These are phyloP conservation scores for Phanerochaete carnosa DNA, from an alignment of 768 basidiomycete genomes.

Conservation along the genomic window DNA sequence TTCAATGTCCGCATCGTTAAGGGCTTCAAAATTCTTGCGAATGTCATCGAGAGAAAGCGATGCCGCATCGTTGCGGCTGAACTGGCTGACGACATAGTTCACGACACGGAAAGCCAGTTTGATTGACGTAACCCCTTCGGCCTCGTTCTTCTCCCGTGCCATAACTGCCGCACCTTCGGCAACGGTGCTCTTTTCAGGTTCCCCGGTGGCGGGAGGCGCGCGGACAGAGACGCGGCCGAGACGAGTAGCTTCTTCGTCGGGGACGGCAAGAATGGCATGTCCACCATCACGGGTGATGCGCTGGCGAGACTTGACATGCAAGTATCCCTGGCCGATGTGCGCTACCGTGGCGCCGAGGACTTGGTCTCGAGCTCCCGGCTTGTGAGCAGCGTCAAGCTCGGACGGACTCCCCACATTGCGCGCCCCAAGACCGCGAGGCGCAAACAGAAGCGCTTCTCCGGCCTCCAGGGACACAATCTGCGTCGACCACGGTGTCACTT, in stretches of 20 bases:
- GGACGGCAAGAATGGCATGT: slow-evolving; percentile 46
- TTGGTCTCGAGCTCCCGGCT: not conserved
- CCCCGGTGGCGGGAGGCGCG: not conserved
- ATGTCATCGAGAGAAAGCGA: not conserved
- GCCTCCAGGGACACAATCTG: slow-evolving; percentile 40
- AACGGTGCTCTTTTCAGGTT: not conserved
- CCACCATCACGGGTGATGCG: slow-evolving; percentile 66
- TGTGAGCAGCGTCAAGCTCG: not conserved
- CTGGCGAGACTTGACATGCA: slow-evolving; percentile 58
- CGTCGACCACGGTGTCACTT: no score
- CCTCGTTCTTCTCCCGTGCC: not conserved
- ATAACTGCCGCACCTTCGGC: not conserved
- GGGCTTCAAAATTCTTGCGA: not conserved
- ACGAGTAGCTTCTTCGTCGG: not conserved
- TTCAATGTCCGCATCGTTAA: not conserved
- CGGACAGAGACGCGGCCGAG: slow-evolving; percentile 1
- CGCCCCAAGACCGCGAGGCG: slow-evolving; percentile 46
- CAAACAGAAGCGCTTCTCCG: slow-evolving; percentile 67
- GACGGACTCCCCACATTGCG: not conserved
- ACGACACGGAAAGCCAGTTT: not conserved
- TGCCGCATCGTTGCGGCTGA: not conserved
- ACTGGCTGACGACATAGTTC: not conserved
- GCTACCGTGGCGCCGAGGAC: not conserved
- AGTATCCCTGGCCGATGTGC: slow-evolving; percentile 47
- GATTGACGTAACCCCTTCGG: not conserved